A percentile compares a stretch with the other conserved stretches of the same genome.
Evolutionary conservation across 352 stramenopile genomes (phyloP).

Genomic region (Globisporangium lucens): DNA sequence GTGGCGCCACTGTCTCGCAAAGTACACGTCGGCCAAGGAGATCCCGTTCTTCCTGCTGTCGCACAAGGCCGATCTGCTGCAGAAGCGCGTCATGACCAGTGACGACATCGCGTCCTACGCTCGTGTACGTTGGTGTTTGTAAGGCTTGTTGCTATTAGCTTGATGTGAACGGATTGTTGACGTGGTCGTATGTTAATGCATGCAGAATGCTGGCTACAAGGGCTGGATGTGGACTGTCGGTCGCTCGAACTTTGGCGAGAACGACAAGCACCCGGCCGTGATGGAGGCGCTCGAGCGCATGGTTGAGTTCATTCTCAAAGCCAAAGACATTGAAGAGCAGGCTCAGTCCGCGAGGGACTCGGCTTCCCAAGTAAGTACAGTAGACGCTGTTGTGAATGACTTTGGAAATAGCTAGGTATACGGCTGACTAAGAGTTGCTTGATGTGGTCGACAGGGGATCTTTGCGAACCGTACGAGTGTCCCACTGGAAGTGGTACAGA

Average conservation of each 20-base stretch:
- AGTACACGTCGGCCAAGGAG: conserved; percentile 74
- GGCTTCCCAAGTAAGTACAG: conserved; percentile 23
- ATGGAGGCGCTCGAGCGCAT: conserved; percentile 72
- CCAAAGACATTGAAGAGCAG: conserved; percentile 34
- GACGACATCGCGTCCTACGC: conserved; percentile 82
- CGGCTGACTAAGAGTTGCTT: neutral
- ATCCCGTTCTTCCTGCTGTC: conserved; percentile 76
- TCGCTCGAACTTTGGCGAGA: conserved; percentile 72
- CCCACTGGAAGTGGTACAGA: conserved; percentile 50
- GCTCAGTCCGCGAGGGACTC: conserved; percentile 25
- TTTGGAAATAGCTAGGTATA: neutral
- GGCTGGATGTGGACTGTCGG: conserved; percentile 87
- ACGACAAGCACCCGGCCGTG: conserved; percentile 75
- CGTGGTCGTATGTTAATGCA: neutral
- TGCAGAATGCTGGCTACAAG: conserved; percentile 59
- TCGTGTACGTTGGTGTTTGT: conserved; percentile 25
- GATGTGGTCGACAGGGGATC: conserved; percentile 29
- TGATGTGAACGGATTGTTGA: neutral
- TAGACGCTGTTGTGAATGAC: neutral
- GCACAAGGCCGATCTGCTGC: conserved; percentile 81
- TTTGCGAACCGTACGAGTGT: conserved; percentile 33
- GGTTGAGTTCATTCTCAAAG: conserved; percentile 54
- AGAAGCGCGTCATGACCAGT: conserved; percentile 85
- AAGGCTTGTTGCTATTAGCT: neutral
- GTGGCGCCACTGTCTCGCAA: conserved; percentile 68